A percentile compares a stretch with the other conserved stretches of the same genome.
Conservation (phyloP, 345 rosid genomes). For the Moricandia arvensis region DNA sequence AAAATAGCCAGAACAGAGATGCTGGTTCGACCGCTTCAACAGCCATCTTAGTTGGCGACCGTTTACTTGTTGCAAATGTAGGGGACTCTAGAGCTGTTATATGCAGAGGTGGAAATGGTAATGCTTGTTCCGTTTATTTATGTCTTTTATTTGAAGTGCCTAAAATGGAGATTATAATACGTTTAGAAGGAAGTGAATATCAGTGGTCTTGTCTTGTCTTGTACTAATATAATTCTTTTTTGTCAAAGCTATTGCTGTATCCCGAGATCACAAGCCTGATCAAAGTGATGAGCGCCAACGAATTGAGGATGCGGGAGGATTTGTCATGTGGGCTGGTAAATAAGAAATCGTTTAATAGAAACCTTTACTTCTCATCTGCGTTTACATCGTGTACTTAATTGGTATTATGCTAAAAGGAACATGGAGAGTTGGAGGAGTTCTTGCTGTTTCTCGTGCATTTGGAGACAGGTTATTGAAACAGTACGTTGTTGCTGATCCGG, state of each 20-base stretch:
- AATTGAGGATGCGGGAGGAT: constrained; percentile 98
- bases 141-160: neutral
- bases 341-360: neutral
- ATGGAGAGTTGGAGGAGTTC: constrained; percentile 99
- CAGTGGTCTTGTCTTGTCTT: neutral
- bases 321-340: constrained; percentile 99
- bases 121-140: constrained; percentile 20
- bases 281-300: constrained; percentile 96
- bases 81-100: constrained; percentile 99
- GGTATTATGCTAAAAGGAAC: constrained; percentile 55
- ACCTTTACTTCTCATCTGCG: neutral
- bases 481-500: constrained; percentile 99
- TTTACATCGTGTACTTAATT: neutral
- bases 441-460: constrained; percentile 99
- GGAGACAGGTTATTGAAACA: constrained; percentile 96
- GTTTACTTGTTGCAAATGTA: constrained; percentile 93
- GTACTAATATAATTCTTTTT: constrained; percentile 5
- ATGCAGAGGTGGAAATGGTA: constrained; percentile 93
- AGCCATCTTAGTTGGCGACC: constrained; percentile 88
- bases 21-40: constrained; percentile 99
- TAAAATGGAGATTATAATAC: neutral
- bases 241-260: constrained; percentile 81
- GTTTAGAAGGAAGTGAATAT: neutral
- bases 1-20: constrained; percentile 89
- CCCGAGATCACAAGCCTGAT: constrained; percentile 98